Percentiles rank a stretch among this genome's conserved stretches.
Evolutionary conservation across 2,329 filamentous ascomycete genomes (phyloP).

Genomic region (Zymoseptoria passerinii): DNA sequence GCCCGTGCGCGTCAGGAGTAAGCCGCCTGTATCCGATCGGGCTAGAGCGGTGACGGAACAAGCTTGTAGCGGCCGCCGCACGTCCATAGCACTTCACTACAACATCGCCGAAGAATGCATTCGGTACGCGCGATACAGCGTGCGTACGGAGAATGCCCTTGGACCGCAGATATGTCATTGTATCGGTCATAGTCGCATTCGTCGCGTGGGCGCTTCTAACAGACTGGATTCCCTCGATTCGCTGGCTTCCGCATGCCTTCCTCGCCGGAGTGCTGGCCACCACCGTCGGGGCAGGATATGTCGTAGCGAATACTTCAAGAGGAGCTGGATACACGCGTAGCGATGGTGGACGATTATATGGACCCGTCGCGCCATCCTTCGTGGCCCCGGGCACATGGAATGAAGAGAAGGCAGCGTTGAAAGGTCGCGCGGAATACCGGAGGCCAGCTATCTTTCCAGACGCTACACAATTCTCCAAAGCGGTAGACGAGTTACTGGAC

Average conservation of each 20-base stretch:
- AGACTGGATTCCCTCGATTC: constrained; percentile 72
- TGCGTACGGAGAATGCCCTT: constrained; percentile 49
- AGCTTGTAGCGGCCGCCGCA: neutral
- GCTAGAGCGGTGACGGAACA: neutral
- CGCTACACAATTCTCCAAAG: constrained; percentile 68
- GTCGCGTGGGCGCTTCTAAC: constrained; percentile 82
- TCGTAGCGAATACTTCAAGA: constrained; percentile 56
- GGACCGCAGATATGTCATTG: constrained; percentile 62
- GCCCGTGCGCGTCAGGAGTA: neutral
- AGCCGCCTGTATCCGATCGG: neutral
- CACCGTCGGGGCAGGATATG: constrained; percentile 46
- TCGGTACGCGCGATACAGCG: constrained; percentile 6
- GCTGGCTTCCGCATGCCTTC: constrained; percentile 81
- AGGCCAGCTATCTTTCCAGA: constrained; percentile 63
- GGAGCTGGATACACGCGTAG: constrained; percentile 33
- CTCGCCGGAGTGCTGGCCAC: constrained; percentile 55
- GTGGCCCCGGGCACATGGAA: constrained; percentile 50
- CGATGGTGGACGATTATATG: constrained; percentile 11
- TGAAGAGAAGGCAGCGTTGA: constrained; percentile 59
- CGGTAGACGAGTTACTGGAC: constrained; percentile 69
- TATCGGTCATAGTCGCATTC: constrained; percentile 62
- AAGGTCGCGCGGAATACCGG: constrained; percentile 57
- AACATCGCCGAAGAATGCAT: constrained; percentile 10
- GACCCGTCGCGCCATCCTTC: constrained; percentile 19
- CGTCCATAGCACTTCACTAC: neutral